phyloP scores from a whole-genome alignment of 2,329 filamentous ascomycete species.

The Pseudocercospora pini-densiflorae region DNA sequence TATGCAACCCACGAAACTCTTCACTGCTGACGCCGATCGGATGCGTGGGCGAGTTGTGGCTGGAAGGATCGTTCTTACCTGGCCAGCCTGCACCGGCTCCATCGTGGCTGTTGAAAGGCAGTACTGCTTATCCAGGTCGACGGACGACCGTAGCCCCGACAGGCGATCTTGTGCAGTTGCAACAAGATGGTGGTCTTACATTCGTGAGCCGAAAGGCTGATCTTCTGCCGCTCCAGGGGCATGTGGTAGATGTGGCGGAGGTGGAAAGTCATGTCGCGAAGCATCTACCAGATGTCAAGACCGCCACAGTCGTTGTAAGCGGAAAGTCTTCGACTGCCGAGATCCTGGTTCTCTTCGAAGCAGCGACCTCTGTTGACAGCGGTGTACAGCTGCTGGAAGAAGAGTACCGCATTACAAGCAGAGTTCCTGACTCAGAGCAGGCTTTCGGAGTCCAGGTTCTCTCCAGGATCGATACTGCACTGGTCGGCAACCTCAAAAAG shows the following conservation, averaged over 20 bases:
- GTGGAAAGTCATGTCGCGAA: neutral
- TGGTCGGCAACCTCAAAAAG: neutral
- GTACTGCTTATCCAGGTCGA: neutral
- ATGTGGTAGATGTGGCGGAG: constrained; percentile 2
- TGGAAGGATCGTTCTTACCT: constrained; percentile 47
- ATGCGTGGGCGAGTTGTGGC: constrained; percentile 47
- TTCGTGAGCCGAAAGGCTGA: constrained; percentile 25
- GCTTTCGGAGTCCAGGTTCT: neutral
- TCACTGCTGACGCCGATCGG: constrained; percentile 7
- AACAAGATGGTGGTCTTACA: constrained; percentile 26
- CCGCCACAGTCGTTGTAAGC: neutral
- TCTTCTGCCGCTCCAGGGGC: neutral
- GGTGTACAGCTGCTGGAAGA: neutral
- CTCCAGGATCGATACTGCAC: neutral
- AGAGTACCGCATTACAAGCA: neutral
- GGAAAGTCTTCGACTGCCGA: no score
- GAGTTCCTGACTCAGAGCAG: neutral
- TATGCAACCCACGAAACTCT: neutral
- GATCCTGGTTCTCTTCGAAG: constrained; percentile 1
- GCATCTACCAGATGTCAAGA: neutral
- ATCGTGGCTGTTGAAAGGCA: constrained; percentile 1
- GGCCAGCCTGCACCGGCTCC: neutral
- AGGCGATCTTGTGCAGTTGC: constrained; percentile 31
- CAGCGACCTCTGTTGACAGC: neutral
- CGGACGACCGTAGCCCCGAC: constrained; percentile 11